Evolutionary conservation across 306 rosid genomes (phyloP).

Genomic region (Vigna angularis): DNA sequence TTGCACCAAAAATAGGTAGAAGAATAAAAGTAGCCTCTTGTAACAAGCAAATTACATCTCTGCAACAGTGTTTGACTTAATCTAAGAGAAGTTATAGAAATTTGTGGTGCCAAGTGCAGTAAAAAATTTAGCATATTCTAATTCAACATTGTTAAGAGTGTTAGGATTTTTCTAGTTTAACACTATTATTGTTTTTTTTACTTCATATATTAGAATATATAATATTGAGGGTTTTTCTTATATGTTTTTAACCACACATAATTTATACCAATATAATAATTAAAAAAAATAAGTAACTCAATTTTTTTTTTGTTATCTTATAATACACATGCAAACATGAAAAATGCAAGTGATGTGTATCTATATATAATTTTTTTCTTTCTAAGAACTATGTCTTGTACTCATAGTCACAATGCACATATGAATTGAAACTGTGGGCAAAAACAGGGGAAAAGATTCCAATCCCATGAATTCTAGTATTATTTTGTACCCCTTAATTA

Average conservation of each 20-base stretch:
- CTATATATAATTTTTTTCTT: neutral
- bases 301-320: no score
- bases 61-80: conserved; percentile 45
- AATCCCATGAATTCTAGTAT: neutral
- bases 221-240: no score
- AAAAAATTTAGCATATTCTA: conserved; percentile 39
- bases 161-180: no score
- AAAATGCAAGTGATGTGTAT: no score
- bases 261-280: no score
- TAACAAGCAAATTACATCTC: conserved; percentile 49
- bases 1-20: conserved; percentile 21
- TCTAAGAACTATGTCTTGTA: neutral
- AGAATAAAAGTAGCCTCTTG: conserved; percentile 34
- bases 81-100: conserved; percentile 26
- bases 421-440: conserved; percentile 34
- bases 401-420: neutral
- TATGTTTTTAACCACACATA: no score
- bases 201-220: no score
- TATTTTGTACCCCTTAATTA: neutral
- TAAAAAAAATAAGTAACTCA: no score
- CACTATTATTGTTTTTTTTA: no score
- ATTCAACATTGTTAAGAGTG: conserved; percentile 1
- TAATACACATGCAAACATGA: no score
- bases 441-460: conserved; percentile 20
- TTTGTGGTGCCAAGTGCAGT: neutral